Base-by-base conservation (phyloP, 169 alveolate genomes). In the Eimeria brunetti region DNA sequence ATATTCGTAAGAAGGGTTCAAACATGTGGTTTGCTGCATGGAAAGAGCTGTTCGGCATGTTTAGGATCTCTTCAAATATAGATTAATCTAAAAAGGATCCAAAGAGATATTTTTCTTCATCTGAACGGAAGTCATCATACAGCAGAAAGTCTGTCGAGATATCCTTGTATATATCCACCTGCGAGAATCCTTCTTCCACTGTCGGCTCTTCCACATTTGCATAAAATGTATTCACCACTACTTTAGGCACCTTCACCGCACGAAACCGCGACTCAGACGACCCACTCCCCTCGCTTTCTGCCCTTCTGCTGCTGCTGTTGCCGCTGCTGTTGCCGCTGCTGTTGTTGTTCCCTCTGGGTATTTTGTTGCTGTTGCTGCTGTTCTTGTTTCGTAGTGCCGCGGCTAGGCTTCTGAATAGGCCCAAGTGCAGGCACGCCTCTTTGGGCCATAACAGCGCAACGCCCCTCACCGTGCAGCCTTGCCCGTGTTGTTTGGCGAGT, bases 201-300 rank as follows among this genome's bases (percentile, higher is more conserved):
- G 94, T 60, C n/a, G 96, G 96, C 36, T 33, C 80, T n/a, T 93
- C 96, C 69, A 93, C 81, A 36, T 93, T 89, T n/a, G 80, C 90
- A 58, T 93, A 93, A 56, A 93, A 93, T 12, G 46, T 67, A 14
- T 93, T 49, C 20, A 93, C 76, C 20, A 93, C 96, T 30, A 93
- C 53, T 53, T 76, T 75, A 0, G 96, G 93, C 24, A 93, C 96
- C 6, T 76, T 44, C 18, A 67, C 89, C 24, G 36, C 24, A 30
- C 96, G 96, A 46, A 44, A 93, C 8, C 96, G 93, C 20, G 93
- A 62, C 51, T 38, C 51, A 36, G 89, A 78, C 58, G 33, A 20
- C 27, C 58, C n/a, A 3, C 46, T 30, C 38, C 24, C 41, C 44
- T 11, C 86, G 11, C 33, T 38, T 14, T 56, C 67, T n/a, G 71